Percentiles rank a stretch among this genome's conserved stretches.
phyloP scores from a whole-genome alignment of 805 yeast genomes.

The Candida ulmi region DNA sequence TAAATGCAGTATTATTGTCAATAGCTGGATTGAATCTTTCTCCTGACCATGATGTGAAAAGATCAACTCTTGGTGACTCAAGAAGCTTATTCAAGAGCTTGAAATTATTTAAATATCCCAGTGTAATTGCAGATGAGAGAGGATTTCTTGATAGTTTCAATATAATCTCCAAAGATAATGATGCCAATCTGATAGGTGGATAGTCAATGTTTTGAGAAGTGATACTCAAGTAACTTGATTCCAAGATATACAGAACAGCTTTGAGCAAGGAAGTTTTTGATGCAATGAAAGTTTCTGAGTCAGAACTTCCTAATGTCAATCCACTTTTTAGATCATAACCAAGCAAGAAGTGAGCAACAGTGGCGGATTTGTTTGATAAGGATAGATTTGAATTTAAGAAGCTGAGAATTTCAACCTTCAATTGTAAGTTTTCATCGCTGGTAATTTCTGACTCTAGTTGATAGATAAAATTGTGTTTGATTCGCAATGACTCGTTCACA shows the following conservation, averaged over 20 bases:
- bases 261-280: constrained; percentile 52
- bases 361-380: constrained; percentile 34
- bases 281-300: constrained; percentile 43
- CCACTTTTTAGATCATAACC: constrained; percentile 60
- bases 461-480: constrained; percentile 64
- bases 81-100: constrained; percentile 49
- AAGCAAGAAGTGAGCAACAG: constrained; percentile 68
- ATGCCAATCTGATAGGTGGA: constrained; percentile 53
- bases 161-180: constrained; percentile 55
- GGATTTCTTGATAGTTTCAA: constrained; percentile 55
- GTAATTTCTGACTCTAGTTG: constrained; percentile 50
- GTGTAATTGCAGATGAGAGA: constrained; percentile 43
- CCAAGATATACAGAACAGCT: constrained; percentile 45
- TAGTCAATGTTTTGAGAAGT: constrained; percentile 38
- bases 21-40: constrained; percentile 38
- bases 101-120: constrained; percentile 46
- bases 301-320: constrained; percentile 42
- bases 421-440: constrained; percentile 32
- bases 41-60: constrained; percentile 51
- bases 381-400: constrained; percentile 49
- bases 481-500: constrained; percentile 71
- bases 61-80: constrained; percentile 44
- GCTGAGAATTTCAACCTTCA: constrained; percentile 55
- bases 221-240: constrained; percentile 39
- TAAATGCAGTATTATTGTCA: constrained; percentile 23